These are phyloP conservation scores for Ascoidea tarda DNA, from an alignment of 805 yeast genomes.

Conservation along the genomic window DNA sequence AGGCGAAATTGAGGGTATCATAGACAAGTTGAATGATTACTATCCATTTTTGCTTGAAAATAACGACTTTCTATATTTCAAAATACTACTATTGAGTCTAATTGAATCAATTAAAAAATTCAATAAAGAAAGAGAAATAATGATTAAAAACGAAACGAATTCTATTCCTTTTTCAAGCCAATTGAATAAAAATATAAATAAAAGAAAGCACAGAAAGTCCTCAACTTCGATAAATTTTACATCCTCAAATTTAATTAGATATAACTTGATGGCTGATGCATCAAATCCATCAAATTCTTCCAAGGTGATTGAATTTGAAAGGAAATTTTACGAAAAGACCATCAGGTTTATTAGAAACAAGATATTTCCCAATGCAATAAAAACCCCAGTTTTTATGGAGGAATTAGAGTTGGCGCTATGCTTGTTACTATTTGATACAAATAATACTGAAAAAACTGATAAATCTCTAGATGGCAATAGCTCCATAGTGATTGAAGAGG, in stretches of 20 bases:
- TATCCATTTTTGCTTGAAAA: slow-evolving; percentile 56
- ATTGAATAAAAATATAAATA: neutral
- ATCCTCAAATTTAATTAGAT: neutral
- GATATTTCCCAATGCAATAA: slow-evolving; percentile 45
- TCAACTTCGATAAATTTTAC: neutral
- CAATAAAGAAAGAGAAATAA: slow-evolving; percentile 15
- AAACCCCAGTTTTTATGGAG: slow-evolving; percentile 42
- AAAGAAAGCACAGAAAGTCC: slow-evolving; percentile 6
- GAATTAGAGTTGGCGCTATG: slow-evolving; percentile 82
- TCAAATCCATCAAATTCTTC: neutral
- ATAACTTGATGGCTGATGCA: neutral
- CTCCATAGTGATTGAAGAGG: slow-evolving; percentile 58
- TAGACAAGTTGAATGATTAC: slow-evolving; percentile 36
- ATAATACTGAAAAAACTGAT: slow-evolving; percentile 6
- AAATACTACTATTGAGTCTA: slow-evolving; percentile 54
- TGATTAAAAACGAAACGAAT: slow-evolving; percentile 12
- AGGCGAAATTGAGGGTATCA: slow-evolving; percentile 50
- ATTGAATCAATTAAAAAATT: slow-evolving; percentile 69
- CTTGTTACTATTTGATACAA: slow-evolving; percentile 31
- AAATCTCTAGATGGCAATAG: slow-evolving; percentile 35
- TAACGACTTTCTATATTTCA: slow-evolving; percentile 54
- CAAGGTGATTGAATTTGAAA: slow-evolving; percentile 19
- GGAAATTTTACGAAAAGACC: slow-evolving; percentile 35
- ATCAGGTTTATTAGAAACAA: slow-evolving; percentile 48
- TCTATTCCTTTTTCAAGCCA: neutral